A percentile compares a stretch with the other conserved stretches of the same genome.
phyloP scores from a whole-genome alignment of 495 filamentous ascomycete genomes.

The Cenococcum geophilum region DNA sequence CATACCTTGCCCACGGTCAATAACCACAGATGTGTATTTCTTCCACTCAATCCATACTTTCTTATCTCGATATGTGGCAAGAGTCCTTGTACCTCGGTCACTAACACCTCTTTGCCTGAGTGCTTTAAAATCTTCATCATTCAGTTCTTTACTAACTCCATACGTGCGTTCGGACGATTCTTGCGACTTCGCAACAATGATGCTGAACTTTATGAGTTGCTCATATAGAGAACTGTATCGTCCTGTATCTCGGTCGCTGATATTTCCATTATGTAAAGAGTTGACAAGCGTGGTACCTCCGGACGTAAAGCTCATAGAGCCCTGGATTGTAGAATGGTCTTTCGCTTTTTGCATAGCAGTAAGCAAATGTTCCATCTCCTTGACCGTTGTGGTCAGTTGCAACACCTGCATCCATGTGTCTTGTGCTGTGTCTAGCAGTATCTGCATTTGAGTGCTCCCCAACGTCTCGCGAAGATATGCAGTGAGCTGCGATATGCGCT shows the following conservation, averaged over 20 bases:
- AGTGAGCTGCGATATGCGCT: slow-evolving; percentile 3
- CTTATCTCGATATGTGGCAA: not conserved
- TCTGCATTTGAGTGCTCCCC: slow-evolving; percentile 2
- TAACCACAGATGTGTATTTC: slow-evolving; percentile 1
- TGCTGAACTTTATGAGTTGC: slow-evolving; percentile 1
- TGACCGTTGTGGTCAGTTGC: slow-evolving; percentile 3
- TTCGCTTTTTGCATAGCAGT: not conserved
- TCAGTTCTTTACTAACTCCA: not conserved
- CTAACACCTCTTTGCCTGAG: not conserved
- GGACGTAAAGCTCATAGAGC: not conserved
- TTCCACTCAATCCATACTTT: slow-evolving; percentile 13
- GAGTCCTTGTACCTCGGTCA: slow-evolving; percentile 3
- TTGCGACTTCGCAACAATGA: not conserved
- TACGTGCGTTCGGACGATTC: no score
- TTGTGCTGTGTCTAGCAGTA: not conserved
- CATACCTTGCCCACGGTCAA: not conserved
- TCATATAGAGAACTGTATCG: not conserved
- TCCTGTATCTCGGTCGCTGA: not conserved
- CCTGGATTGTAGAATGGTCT: not conserved
- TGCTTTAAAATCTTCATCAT: not conserved
- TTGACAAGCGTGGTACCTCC: not conserved
- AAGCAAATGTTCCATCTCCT: slow-evolving; percentile 2
- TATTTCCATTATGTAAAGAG: not conserved
- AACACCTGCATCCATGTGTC: slow-evolving; percentile 3
- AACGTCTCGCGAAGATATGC: not conserved